A percentile compares a stretch with the other conserved stretches of the same genome.
phyloP scores from a whole-genome alignment of 1,284 basidiomycete genomes.

The Porogramme epimiltina region DNA sequence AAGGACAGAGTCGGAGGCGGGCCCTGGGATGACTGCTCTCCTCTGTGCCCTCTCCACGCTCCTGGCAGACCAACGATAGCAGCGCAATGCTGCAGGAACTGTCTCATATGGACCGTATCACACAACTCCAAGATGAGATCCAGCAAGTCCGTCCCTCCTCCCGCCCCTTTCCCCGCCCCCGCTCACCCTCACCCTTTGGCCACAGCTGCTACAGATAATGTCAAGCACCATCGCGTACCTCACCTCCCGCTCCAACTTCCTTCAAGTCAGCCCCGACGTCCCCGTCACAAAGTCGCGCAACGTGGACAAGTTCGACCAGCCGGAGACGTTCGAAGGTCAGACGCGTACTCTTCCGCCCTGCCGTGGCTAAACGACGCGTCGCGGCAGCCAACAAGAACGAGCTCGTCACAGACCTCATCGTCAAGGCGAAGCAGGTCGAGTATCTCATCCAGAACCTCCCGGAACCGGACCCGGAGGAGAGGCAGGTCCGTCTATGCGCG shows the following conservation, averaged over 20 bases:
- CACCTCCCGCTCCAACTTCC: slow-evolving; percentile 69
- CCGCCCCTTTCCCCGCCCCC: background rate
- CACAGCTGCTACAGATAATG: slow-evolving; percentile 81
- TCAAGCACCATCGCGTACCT: slow-evolving; percentile 75
- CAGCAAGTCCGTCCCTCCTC: slow-evolving; percentile 58
- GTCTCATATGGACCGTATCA: slow-evolving; percentile 87
- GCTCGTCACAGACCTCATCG: slow-evolving; percentile 75
- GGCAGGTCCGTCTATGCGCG: slow-evolving; percentile 50
- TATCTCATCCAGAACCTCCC: slow-evolving; percentile 78
- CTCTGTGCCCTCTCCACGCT: slow-evolving; percentile 10
- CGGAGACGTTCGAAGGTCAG: slow-evolving; percentile 68
- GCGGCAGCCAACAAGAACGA: slow-evolving; percentile 73
- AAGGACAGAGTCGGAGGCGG: too few relatives aligned
- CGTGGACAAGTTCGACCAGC: slow-evolving; percentile 66
- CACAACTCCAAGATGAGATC: slow-evolving; percentile 86
- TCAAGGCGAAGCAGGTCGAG: slow-evolving; percentile 85
- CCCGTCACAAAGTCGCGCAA: slow-evolving; percentile 77
- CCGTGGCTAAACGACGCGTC: slow-evolving; percentile 8
- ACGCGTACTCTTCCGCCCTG: slow-evolving; percentile 9
- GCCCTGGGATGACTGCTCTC: slow-evolving; percentile 6
- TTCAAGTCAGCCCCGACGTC: slow-evolving; percentile 70
- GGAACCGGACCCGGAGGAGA: slow-evolving; percentile 70
- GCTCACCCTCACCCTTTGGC: background rate
- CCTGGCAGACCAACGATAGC: slow-evolving; percentile 21
- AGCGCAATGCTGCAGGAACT: slow-evolving; percentile 85